These are phyloP conservation scores for Tolypocladium cylindrosporum DNA, from an alignment of 2,329 filamentous ascomycete genomes.

Conservation along the genomic window DNA sequence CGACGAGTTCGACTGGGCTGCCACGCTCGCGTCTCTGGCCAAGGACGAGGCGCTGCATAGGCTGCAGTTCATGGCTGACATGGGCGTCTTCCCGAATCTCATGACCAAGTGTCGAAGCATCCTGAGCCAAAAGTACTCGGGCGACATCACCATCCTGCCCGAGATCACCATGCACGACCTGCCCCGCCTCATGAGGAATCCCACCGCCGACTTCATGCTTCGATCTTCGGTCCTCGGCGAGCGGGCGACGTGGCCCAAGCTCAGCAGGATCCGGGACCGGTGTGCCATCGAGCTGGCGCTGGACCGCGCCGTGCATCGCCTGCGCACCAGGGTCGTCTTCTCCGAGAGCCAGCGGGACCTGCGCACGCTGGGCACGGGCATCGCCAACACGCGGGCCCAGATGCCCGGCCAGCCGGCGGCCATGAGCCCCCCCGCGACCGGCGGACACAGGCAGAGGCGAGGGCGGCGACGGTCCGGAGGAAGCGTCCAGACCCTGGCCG, in stretches of 20 bases:
- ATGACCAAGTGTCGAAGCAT: constrained; percentile 72
- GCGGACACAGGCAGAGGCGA: constrained; percentile 21
- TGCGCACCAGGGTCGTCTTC: constrained; percentile 61
- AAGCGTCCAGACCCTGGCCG: constrained; percentile 31
- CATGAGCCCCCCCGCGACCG: constrained; percentile 13
- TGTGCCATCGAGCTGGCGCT: constrained; percentile 83
- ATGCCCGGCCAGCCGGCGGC: constrained; percentile 9
- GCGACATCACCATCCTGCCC: constrained; percentile 89
- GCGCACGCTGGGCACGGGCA: constrained; percentile 29
- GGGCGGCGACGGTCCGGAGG: constrained; percentile 41
- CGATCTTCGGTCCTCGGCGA: constrained; percentile 69
- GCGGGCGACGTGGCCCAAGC: constrained; percentile 82
- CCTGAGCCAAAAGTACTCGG: constrained; percentile 82
- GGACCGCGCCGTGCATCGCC: constrained; percentile 60
- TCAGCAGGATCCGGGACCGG: constrained; percentile 76
- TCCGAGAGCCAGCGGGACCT: constrained; percentile 54
- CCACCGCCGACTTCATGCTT: constrained; percentile 77
- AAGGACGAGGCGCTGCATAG: constrained; percentile 73
- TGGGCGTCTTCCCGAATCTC: constrained; percentile 70
- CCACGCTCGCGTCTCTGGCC: constrained; percentile 59
- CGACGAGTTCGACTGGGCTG: constrained; percentile 48
- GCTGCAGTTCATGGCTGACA: constrained; percentile 68
- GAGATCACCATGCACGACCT: constrained; percentile 67
- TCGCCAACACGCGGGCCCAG: constrained; percentile 16
- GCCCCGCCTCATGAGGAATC: constrained; percentile 71